Evolutionary conservation across 371 early-diverging fungal genomes (phyloP).

Genomic region (Mucor lusitanicus): DNA sequence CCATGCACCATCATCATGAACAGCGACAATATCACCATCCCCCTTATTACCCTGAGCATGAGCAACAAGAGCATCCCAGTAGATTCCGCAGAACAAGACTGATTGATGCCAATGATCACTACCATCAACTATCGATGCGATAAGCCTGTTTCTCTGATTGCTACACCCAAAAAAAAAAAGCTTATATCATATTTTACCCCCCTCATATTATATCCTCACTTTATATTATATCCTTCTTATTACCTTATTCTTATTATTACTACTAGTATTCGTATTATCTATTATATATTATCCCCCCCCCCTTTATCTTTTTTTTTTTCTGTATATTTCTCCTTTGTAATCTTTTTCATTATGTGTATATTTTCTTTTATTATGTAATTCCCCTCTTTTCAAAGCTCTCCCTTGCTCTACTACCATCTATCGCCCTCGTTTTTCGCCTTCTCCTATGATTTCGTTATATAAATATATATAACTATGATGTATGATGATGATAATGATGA

Average conservation of each 20-base stretch:
- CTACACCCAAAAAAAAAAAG: neutral
- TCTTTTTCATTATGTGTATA: neutral
- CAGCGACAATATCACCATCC: neutral
- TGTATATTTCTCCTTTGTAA: neutral
- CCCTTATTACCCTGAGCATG: neutral
- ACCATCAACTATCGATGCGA: conserved; percentile 12
- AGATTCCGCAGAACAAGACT: conserved; percentile 10
- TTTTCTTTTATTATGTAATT: conserved; percentile 6
- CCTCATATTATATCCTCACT: neutral
- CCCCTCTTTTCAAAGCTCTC: neutral
- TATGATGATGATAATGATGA: conserved; percentile 2
- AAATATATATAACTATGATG: neutral
- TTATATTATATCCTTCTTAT: neutral
- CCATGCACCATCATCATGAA: neutral
- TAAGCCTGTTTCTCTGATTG: neutral
- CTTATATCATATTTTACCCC: neutral
- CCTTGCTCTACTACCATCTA: neutral
- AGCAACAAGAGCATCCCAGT: neutral
- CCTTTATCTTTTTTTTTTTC: neutral
- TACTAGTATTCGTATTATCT: conserved; percentile 1
- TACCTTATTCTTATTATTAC: neutral
- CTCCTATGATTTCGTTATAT: neutral
- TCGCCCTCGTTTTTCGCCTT: neutral
- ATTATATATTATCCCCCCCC: neutral
- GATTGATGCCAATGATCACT: conserved; percentile 1